Percentiles rank a stretch among this genome's conserved stretches.
Evolutionary conservation across 306 rosid genomes (phyloP).

Genomic region (Pueraria montana): DNA sequence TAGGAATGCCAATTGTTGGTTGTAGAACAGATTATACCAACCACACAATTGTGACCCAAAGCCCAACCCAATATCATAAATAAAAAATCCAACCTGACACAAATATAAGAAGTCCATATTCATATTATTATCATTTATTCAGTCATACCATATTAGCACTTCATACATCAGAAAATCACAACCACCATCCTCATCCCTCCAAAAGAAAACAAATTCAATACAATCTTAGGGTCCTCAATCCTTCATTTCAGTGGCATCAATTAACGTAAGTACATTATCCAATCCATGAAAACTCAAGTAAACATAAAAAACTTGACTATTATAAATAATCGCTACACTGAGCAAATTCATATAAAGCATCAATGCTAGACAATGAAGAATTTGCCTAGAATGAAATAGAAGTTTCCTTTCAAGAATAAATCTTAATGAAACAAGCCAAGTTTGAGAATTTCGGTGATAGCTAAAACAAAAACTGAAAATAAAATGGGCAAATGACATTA

Average conservation of each 20-base stretch:
- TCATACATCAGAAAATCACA: neutral
- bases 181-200: neutral
- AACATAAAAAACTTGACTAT: neutral
- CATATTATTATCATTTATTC: neutral
- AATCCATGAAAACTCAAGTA: neutral
- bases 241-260: neutral
- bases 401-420: neutral
- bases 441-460: neutral
- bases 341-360: neutral
- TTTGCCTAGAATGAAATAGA: neutral
- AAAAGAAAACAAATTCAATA: neutral
- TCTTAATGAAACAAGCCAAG: neutral
- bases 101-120: neutral
- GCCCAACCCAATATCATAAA: neutral
- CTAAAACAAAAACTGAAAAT: neutral
- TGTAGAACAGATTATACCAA: neutral
- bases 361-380: neutral
- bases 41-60: slow-evolving; percentile 15
- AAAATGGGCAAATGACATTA: neutral
- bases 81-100: neutral
- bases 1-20: neutral
- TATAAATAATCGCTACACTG: neutral
- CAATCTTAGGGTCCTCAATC: neutral
- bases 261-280: neutral
- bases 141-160: neutral